Conservation (phyloP, 1,284 basidiomycete species). For the Wallemia mellicola region DNA sequence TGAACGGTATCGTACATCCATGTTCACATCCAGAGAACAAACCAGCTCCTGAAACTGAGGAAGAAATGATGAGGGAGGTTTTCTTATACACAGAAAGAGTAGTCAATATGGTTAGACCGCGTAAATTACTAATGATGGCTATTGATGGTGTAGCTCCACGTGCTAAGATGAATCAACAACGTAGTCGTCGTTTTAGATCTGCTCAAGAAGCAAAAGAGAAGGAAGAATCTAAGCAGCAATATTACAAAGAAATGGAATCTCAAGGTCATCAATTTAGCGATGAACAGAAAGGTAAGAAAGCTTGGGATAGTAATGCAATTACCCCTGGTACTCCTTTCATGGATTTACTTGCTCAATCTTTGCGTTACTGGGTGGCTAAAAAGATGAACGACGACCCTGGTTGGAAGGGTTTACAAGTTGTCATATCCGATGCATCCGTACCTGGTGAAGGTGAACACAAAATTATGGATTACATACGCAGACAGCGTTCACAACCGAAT, state of each 20-base stretch:
- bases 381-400: constrained; percentile 87
- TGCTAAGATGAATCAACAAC: constrained; percentile 98
- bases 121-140: constrained; percentile 90
- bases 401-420: constrained; percentile 82
- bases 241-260: constrained; percentile 60
- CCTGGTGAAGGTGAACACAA: constrained; percentile 99
- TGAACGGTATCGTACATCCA: constrained; percentile 83
- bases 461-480: constrained; percentile 93
- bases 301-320: constrained; percentile 97
- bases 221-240: constrained; percentile 51
- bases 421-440: constrained; percentile 88
- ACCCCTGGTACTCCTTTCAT: constrained; percentile 97
- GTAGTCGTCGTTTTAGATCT: constrained; percentile 76
- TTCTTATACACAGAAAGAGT: constrained; percentile 93
- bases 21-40: constrained; percentile 96
- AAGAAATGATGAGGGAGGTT: constrained; percentile 97
- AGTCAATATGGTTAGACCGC: constrained; percentile 83
- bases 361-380: constrained; percentile 86
- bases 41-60: constrained; percentile 86
- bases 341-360: constrained; percentile 56
- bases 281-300: constrained; percentile 48
- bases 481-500: constrained; percentile 55
- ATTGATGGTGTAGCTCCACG: constrained; percentile 95
- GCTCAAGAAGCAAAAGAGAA: constrained; percentile 86
- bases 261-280: constrained; percentile 74